phyloP scores from a whole-genome alignment of 345 rosid species.

The Melaleuca alternifolia region DNA sequence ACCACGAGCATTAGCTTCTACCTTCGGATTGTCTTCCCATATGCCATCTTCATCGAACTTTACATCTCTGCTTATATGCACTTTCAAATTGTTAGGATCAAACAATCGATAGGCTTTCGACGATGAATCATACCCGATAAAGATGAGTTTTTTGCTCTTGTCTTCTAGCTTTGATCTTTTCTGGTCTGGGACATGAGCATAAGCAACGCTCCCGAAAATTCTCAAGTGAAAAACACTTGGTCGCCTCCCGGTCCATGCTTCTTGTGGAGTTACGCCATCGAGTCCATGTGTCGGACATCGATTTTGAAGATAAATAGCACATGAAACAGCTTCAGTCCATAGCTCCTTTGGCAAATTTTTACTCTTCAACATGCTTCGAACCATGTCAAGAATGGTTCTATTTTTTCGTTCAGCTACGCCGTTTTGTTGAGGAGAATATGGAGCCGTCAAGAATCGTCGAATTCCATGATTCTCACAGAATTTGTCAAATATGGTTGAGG shows the following conservation, averaged over 20 bases:
- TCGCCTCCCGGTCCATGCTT: neutral
- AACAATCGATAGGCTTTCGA: neutral
- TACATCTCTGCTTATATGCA: neutral
- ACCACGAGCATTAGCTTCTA: too few species aligned
- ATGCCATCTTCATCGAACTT: neutral
- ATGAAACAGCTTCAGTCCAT: neutral
- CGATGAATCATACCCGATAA: too few species aligned
- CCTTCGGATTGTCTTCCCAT: too few species aligned
- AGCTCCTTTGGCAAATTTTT: neutral
- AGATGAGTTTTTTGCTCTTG: too few species aligned
- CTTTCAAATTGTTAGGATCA: neutral
- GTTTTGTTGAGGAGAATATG: neutral
- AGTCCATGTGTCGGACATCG: neutral
- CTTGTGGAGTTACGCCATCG: neutral
- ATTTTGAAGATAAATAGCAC: neutral
- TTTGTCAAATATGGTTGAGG: neutral
- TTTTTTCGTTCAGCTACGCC: neutral
- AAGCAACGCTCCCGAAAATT: neutral
- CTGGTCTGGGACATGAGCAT: neutral
- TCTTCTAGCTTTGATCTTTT: too few species aligned
- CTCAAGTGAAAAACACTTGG: neutral
- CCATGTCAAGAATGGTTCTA: neutral
- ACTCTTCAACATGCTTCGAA: neutral
- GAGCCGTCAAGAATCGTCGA: neutral
- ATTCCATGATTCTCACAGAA: neutral